A percentile compares a stretch with the other conserved stretches of the same genome.
Conservation (phyloP, 2,329 filamentous ascomycete genomes). For the Talaromyces sp. region DNA sequence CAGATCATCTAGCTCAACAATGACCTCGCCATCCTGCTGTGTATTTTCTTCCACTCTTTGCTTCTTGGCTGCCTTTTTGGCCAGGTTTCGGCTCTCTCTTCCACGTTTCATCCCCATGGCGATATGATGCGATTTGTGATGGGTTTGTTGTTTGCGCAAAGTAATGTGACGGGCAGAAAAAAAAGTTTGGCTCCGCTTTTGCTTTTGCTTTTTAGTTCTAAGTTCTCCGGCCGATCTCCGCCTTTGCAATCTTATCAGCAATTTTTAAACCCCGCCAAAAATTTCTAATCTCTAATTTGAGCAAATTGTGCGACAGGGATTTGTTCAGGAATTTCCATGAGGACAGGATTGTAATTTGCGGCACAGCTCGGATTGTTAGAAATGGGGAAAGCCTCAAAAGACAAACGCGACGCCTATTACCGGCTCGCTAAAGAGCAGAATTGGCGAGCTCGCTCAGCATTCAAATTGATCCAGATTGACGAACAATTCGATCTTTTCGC, state of each 20-base stretch:
- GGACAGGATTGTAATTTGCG: not conserved
- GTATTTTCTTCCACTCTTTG: slow-evolving; percentile 27
- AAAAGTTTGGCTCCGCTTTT: slow-evolving; percentile 28
- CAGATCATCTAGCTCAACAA: slow-evolving; percentile 49
- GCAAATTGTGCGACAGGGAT: not conserved
- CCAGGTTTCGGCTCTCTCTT: slow-evolving; percentile 29
- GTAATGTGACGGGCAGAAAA: slow-evolving; percentile 23
- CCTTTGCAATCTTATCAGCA: slow-evolving; percentile 17
- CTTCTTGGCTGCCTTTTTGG: slow-evolving; percentile 34
- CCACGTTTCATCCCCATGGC: slow-evolving; percentile 39
- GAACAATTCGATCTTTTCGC: slow-evolving; percentile 92
- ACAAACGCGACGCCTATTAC: slow-evolving; percentile 98
- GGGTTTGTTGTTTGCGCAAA: slow-evolving; percentile 8
- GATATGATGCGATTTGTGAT: not conserved
- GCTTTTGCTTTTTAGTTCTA: too few relatives aligned
- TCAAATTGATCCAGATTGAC: slow-evolving; percentile 94
- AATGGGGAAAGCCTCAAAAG: slow-evolving; percentile 98
- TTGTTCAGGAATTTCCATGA: not conserved
- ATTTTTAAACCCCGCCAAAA: slow-evolving; percentile 11
- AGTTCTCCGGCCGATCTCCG: not conserved
- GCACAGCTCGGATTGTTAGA: not conserved
- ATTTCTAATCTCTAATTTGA: not conserved
- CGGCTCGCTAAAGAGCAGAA: slow-evolving; percentile 97
- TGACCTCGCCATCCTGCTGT: slow-evolving; percentile 24
- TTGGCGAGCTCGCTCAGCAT: slow-evolving; percentile 93